These are phyloP conservation scores for Phytophthora boehmeriae DNA, from an alignment of 352 stramenopile genomes.

Conservation along the genomic window DNA sequence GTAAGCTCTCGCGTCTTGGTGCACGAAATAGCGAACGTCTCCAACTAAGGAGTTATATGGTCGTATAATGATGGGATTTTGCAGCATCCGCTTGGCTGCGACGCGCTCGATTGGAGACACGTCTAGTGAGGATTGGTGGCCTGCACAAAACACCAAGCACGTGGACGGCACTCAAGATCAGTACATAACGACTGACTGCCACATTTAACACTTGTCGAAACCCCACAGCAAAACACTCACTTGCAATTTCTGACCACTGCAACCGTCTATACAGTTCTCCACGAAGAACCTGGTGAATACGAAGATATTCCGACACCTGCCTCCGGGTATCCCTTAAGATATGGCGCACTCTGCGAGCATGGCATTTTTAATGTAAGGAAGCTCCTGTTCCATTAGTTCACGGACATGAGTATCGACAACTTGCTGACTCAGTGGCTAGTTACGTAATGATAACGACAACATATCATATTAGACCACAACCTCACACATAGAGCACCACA, in stretches of 20 bases:
- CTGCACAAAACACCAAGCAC: slow-evolving; percentile 16
- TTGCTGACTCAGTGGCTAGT: slow-evolving; percentile 29
- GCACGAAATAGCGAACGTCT: slow-evolving; percentile 43
- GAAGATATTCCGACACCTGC: slow-evolving; percentile 33
- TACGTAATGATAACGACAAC: slow-evolving; percentile 4
- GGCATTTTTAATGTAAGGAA: slow-evolving; percentile 46
- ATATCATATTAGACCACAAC: background rate
- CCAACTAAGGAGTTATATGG: slow-evolving; percentile 48
- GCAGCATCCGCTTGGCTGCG: slow-evolving; percentile 30
- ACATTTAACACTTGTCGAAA: no score
- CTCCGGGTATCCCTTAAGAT: slow-evolving; percentile 40
- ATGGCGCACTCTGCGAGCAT: slow-evolving; percentile 43
- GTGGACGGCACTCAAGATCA: background rate
- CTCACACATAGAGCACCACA: background rate
- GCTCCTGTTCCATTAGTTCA: slow-evolving; percentile 34
- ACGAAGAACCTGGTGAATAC: slow-evolving; percentile 26
- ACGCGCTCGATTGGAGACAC: slow-evolving; percentile 42
- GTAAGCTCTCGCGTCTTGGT: slow-evolving; percentile 13
- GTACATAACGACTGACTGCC: background rate
- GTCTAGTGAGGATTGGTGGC: slow-evolving; percentile 29
- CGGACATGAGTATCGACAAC: slow-evolving; percentile 39
- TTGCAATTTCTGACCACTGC: slow-evolving; percentile 38
- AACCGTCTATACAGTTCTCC: slow-evolving; percentile 31
- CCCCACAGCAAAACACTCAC: slow-evolving; percentile 21
- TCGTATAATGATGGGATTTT: slow-evolving; percentile 11